These are phyloP conservation scores for Solanum etuberosum DNA, from an alignment of 257 asterid genomes.

Conservation along the genomic window DNA sequence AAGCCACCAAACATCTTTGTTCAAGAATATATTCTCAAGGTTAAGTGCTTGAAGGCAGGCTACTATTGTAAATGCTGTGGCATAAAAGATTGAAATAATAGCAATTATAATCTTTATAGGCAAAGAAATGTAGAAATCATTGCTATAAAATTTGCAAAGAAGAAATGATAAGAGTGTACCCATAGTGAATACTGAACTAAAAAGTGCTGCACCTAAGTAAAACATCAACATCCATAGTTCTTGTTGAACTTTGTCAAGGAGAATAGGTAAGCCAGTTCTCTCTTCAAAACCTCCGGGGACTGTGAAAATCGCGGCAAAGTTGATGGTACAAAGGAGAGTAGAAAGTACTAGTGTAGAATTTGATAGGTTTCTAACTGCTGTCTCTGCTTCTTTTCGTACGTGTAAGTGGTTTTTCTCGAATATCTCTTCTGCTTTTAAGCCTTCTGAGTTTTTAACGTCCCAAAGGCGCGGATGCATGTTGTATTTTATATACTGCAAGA, in stretches of 20 bases:
- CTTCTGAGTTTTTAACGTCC: not conserved
- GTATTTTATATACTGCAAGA: not conserved
- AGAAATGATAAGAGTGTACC: not conserved
- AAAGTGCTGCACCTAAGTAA: conserved; percentile 1
- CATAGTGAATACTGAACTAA: not conserved
- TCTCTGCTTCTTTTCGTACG: not conserved
- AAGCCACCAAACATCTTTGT: conserved; percentile 2
- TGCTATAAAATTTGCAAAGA: not conserved
- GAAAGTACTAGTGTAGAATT: not conserved
- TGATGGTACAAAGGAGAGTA: conserved; percentile 1
- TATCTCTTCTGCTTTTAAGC: not conserved
- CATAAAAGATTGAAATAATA: not conserved
- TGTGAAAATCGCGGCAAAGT: conserved; percentile 7
- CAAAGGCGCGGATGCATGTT: not conserved
- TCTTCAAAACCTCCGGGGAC: conserved; percentile 10
- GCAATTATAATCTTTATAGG: not conserved
- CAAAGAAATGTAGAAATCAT: conserved; percentile 1
- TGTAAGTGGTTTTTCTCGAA: not conserved
- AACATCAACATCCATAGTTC: not conserved
- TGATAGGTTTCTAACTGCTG: not conserved
- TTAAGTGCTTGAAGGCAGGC: conserved; percentile 1
- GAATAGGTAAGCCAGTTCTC: not conserved
- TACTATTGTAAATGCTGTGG: not conserved
- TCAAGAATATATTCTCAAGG: not conserved
- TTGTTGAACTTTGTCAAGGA: not conserved